Evolutionary conservation across 2,329 filamentous ascomycete genomes (phyloP).

Genomic region (Incumbomyces lentus): DNA sequence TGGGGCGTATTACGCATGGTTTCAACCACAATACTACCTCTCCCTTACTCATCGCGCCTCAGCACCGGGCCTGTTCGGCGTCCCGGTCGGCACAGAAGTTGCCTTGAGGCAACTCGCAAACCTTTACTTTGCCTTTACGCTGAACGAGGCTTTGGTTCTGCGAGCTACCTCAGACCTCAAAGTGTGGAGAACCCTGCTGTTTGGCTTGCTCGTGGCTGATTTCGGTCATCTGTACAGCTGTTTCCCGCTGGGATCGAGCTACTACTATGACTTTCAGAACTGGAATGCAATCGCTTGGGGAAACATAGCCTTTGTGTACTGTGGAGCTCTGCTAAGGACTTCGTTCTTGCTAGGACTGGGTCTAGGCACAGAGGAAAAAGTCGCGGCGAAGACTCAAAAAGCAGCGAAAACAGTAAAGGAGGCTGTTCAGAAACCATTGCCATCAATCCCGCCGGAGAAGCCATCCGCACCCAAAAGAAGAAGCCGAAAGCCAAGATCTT

Average conservation of each 20-base stretch:
- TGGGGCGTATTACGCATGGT: conserved; percentile 45
- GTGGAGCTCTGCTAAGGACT: conserved; percentile 49
- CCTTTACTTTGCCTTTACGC: conserved; percentile 64
- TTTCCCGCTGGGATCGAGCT: conserved; percentile 43
- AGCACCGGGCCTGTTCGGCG: conserved; percentile 30
- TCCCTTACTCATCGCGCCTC: conserved; percentile 50
- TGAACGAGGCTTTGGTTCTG: conserved; percentile 68
- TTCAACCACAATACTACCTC: conserved; percentile 49
- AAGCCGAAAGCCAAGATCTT: too few relatives aligned
- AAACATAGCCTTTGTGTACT: conserved; percentile 61
- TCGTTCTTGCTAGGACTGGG: conserved; percentile 52
- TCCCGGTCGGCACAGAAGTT: conserved; percentile 54
- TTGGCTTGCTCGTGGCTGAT: conserved; percentile 63
- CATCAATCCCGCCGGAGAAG: too few relatives aligned
- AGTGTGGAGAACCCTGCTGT: conserved; percentile 60
- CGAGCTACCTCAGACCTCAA: conserved; percentile 55
- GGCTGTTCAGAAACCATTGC: too few relatives aligned
- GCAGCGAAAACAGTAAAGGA: too few relatives aligned
- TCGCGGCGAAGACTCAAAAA: conserved; percentile 1
- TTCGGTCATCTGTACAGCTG: conserved; percentile 64
- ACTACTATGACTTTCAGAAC: conserved; percentile 52
- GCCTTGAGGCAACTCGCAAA: conserved; percentile 67
- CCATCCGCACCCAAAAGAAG: too few relatives aligned
- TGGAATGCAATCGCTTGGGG: conserved; percentile 63
- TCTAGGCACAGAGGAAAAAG: conserved; percentile 10